A percentile compares a stretch with the other conserved stretches of the same genome.
Conservation (phyloP, 2,329 filamentous ascomycete species). For the Penicillium polonicum region DNA sequence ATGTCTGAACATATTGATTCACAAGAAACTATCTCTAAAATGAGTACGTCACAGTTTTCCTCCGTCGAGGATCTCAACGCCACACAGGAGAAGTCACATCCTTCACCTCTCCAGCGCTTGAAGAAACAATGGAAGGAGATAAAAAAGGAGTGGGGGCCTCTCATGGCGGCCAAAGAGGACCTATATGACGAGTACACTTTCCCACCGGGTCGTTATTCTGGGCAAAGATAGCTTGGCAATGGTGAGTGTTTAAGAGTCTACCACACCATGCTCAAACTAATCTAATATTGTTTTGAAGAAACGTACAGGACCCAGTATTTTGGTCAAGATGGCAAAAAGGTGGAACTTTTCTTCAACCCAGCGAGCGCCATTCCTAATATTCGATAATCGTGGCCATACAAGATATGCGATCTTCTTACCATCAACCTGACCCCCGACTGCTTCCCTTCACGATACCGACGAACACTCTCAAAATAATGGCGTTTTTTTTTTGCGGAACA, state of each 20-base stretch:
- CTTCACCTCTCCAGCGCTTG: conserved; percentile 2
- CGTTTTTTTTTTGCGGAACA: neutral
- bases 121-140: conserved; percentile 11
- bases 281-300: neutral
- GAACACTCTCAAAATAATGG: neutral
- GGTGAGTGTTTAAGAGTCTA: neutral
- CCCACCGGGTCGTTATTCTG: conserved; percentile 18
- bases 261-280: neutral
- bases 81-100: neutral
- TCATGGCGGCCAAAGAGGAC: conserved; percentile 21
- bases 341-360: neutral
- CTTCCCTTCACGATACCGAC: neutral
- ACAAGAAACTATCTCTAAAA: neutral
- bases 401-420: neutral
- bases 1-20: neutral
- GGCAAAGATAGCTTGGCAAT: conserved; percentile 12
- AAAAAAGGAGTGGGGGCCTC: conserved; percentile 18
- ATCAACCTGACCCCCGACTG: neutral
- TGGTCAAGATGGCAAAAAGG: neutral
- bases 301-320: neutral
- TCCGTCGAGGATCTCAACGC: conserved; percentile 1
- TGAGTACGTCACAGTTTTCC: neutral
- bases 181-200: conserved; percentile 26
- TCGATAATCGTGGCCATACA: neutral
- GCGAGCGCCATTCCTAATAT: neutral